Percentiles rank a stretch among this genome's conserved stretches.
These are phyloP conservation scores for Neurospora sp. DNA, from an alignment of 495 filamentous ascomycete species.

Conservation along the genomic window DNA sequence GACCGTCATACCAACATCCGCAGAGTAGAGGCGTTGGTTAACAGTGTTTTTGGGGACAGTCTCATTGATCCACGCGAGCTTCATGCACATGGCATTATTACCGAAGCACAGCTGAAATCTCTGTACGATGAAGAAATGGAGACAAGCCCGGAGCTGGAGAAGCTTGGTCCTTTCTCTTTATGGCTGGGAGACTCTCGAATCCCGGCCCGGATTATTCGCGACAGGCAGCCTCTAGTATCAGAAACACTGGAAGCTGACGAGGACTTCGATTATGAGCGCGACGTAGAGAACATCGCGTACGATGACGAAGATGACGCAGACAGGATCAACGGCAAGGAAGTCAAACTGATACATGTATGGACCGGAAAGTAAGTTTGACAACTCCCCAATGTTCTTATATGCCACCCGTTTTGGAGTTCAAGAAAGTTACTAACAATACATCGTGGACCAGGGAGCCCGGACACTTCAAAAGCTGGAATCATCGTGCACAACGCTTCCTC, in stretches of 20 bases:
- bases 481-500: constrained; percentile 6
- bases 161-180: constrained; percentile 39
- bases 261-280: constrained; percentile 28
- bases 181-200: constrained; percentile 52
- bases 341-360: constrained; percentile 27
- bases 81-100: constrained; percentile 46
- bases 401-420: neutral
- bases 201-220: constrained; percentile 9
- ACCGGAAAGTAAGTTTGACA: constrained; percentile 15
- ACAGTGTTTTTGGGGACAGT: constrained; percentile 38
- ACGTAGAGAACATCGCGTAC: constrained; percentile 28
- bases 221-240: constrained; percentile 4
- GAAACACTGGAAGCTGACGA: constrained; percentile 19
- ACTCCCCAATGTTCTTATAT: neutral
- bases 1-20: constrained; percentile 6
- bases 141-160: constrained; percentile 18
- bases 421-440: neutral
- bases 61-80: constrained; percentile 40
- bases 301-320: constrained; percentile 31
- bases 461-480: constrained; percentile 4
- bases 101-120: constrained; percentile 48
- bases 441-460: constrained; percentile 4
- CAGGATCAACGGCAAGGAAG: constrained; percentile 21
- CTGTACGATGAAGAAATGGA: constrained; percentile 50
- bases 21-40: constrained; percentile 34